Evolutionary conservation across 2,329 filamentous ascomycete genomes (phyloP), one percentile per base, ranked within the genome.

Genomic region (Cryphonectria japonica): DNA sequence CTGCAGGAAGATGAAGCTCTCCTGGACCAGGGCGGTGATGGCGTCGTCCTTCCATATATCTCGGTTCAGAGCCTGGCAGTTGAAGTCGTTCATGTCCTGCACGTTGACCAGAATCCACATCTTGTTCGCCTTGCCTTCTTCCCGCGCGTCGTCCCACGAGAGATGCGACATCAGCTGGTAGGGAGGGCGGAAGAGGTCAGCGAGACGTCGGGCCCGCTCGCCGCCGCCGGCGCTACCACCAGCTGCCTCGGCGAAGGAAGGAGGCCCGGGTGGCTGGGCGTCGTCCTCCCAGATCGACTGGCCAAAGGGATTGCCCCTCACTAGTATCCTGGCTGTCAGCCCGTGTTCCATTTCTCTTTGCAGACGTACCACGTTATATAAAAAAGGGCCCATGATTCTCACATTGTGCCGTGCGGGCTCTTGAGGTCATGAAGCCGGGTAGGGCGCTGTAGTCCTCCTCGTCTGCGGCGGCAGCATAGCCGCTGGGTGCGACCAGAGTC

Each of bases 71-170:
- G 93, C 88, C 79, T 99, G 96, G 80, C 96, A 99, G 80, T 96
- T 93, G 80, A 99, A 99, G 77, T 97, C 91, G 50, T 93, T 93
- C 75, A 93, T 89, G 78, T 99, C 95, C 81, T 99, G 96, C 22
- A 99, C 90, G 79, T 99, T 98, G 73, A 98, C 94, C 75, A 99
- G 82, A 64, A 99, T 88, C 96, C 96, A 99, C 80, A 97, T 98
- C 84, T 94, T 91, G 39, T 91, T 87, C 62, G 94, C 92, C 79
- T 96, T 97, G 72, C 95, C 96, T 76, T 94, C 86, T 22, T 95
- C 89, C 68, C 96, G 89, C 19, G 94, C 96, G 71, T 91, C 87
- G 74, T 97, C 93, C 91, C 93, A 97, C n/a, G 89, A 84, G 43
- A 93, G 81, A 46, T 89, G 88, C 32, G 89, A 90, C 84, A 99